phyloP scores from a whole-genome alignment of 129 eudicot genomes.

The Rutidosis leptorrhynchoides region DNA sequence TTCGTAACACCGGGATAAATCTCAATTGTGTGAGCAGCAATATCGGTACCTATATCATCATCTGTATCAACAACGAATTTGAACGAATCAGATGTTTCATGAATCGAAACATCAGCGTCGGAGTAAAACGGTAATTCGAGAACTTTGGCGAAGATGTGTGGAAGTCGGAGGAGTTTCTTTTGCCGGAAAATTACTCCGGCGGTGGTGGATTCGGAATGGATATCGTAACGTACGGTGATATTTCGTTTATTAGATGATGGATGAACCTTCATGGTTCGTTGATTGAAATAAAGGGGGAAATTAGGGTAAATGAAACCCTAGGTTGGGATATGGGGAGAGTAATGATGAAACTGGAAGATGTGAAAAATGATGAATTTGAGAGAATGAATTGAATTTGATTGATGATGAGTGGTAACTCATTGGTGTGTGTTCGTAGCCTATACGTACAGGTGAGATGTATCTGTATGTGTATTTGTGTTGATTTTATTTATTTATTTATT shows the following conservation, averaged over 20 bases:
- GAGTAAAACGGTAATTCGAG: constrained; percentile 84
- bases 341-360: not conserved
- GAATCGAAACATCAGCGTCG: constrained; percentile 68
- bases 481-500: too few relatives aligned
- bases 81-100: constrained; percentile 58
- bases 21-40: constrained; percentile 66
- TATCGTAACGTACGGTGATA: constrained; percentile 69
- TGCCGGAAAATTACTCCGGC: constrained; percentile 34
- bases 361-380: constrained; percentile 3
- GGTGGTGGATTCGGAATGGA: constrained; percentile 29
- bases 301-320: constrained; percentile 24
- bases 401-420: constrained; percentile 22
- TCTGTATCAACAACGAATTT: constrained; percentile 53
- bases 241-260: constrained; percentile 60
- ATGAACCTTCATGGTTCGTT: constrained; percentile 74
- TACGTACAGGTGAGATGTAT: constrained; percentile 18
- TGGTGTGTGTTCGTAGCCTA: constrained; percentile 20
- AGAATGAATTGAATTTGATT: not conserved
- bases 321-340: too few relatives aligned
- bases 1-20: constrained; percentile 86
- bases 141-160: constrained; percentile 93
- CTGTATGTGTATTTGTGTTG: constrained; percentile 21
- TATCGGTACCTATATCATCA: constrained; percentile 50
- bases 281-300: not conserved
- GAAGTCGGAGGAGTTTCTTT: constrained; percentile 89